A percentile compares a stretch with the other conserved stretches of the same genome.
Evolutionary conservation across 805 yeast genomes (phyloP).

Genomic region (Debaryomyces prosopidis): DNA sequence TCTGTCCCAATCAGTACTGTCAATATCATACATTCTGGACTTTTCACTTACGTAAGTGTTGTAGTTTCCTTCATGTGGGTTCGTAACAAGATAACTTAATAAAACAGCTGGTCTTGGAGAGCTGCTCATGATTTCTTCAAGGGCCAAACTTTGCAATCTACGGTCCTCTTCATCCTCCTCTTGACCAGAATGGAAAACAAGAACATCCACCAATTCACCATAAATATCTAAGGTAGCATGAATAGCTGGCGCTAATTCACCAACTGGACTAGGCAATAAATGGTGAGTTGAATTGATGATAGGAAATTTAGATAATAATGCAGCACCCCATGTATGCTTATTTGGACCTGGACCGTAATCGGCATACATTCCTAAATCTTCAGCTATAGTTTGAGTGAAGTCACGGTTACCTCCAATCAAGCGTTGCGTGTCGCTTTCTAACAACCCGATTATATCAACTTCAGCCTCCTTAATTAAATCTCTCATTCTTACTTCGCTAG

Average conservation of each 20-base stretch:
- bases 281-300: slow-evolving; percentile 88
- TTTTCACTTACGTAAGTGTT: slow-evolving; percentile 82
- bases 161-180: slow-evolving; percentile 97
- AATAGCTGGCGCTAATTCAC: slow-evolving; percentile 97
- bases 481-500: slow-evolving; percentile 86
- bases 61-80: slow-evolving; percentile 86
- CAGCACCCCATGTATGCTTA: slow-evolving; percentile 98
- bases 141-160: slow-evolving; percentile 74
- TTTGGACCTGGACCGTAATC: slow-evolving; percentile 98
- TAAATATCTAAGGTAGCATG: slow-evolving; percentile 93
- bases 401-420: slow-evolving; percentile 95
- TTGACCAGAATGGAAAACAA: slow-evolving; percentile 97
- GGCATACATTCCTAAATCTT: slow-evolving; percentile 89
- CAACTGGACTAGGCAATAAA: slow-evolving; percentile 92
- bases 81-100: slow-evolving; percentile 87
- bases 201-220: slow-evolving; percentile 84
- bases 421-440: slow-evolving; percentile 93
- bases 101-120: slow-evolving; percentile 82
- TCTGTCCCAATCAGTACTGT: slow-evolving; percentile 90
- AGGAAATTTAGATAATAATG: slow-evolving; percentile 90
- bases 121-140: slow-evolving; percentile 78
- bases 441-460: slow-evolving; percentile 84
- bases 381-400: slow-evolving; percentile 85
- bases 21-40: slow-evolving; percentile 91
- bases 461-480: slow-evolving; percentile 82